Base-by-base conservation (phyloP, 2,329 filamentous ascomycete genomes). In the Ramularia endophylla region DNA sequence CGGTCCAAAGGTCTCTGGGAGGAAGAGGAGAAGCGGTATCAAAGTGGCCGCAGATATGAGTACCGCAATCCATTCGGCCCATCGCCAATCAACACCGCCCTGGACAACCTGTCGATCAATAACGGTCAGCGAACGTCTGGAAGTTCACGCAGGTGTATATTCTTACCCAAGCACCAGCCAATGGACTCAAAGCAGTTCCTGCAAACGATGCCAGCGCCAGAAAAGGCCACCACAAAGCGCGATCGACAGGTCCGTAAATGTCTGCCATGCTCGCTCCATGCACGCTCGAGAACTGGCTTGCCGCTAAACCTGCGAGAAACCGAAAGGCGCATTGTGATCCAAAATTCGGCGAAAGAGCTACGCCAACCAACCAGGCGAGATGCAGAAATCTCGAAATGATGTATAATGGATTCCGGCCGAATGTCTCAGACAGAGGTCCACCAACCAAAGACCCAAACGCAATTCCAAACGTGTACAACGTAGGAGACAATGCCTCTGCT, bases 1-100 rank as follows among this genome's bases (percentile, higher is more conserved):
- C 0, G 68, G 69, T 2, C 64, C 55, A 48, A 70, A 74, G 0
- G 71, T 74, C 54, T 75, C 72, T 3, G 69, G 71, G 4, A 71
- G 58, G 43, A 69, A 65, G 3, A 71, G 43, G 2, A 72, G n/a
- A 11, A 54, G 50, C 17, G 53, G 17, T 5, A 48, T 19, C 8
- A 55, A 41, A 2, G 56, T 46, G 17, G 45, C 36, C 5, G 42
- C 53, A 17, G 51, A 46, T 1, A 58, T 37, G 9, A 55, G 47
- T 15, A 57, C 40, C 4, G 54, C 49, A 8, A 65, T 54, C 65
- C 65, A 68, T 29, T 66, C 65, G 5, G 58, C 53, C 62, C 65
- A 69, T 20, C 64, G 44, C 56, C 58, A 66, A 34, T 41, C 47
- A 25, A 54, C 31, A 1, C 43, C 43, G 30, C 30, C 18, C 6